These are phyloP conservation scores for Collybiopsis luxurians DNA, from an alignment of 768 basidiomycete genomes.

Conservation along the genomic window DNA sequence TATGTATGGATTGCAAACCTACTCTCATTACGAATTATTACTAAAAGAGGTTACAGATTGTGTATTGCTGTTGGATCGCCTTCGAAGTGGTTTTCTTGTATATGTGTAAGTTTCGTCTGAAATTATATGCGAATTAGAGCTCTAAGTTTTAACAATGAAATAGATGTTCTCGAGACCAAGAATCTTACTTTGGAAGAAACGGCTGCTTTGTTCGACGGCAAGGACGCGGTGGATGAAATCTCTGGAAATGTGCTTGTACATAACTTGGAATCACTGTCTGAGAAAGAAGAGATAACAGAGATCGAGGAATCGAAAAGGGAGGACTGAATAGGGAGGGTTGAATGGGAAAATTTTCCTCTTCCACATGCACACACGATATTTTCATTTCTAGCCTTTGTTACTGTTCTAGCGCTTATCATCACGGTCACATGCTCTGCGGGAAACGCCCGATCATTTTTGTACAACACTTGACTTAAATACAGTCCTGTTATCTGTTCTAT, in stretches of 20 bases:
- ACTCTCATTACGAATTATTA: neutral
- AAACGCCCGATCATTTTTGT: too few relatives aligned
- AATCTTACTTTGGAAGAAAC: conserved; percentile 54
- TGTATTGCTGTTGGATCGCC: conserved; percentile 44
- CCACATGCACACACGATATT: too few relatives aligned
- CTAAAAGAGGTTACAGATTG: conserved; percentile 24
- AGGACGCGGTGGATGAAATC: conserved; percentile 33
- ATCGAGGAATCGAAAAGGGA: too few relatives aligned
- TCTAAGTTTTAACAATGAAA: neutral
- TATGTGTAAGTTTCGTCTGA: conserved; percentile 29
- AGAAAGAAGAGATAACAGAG: too few relatives aligned
- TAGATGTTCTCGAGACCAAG: conserved; percentile 44
- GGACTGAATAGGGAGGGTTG: too few relatives aligned
- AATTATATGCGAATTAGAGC: neutral
- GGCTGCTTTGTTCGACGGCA: conserved; percentile 53
- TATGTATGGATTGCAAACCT: conserved; percentile 43
- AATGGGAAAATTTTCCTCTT: too few relatives aligned
- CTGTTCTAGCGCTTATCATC: too few relatives aligned
- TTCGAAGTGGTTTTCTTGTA: conserved; percentile 43
- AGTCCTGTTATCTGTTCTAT: too few relatives aligned
- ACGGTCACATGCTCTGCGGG: too few relatives aligned
- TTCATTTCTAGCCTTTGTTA: too few relatives aligned
- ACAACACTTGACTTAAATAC: too few relatives aligned
- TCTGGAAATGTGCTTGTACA: neutral
- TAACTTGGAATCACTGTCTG: too few relatives aligned